These are phyloP conservation scores for Vitellaria paradoxa DNA, from an alignment of 179 eudicot species.

Conservation along the genomic window DNA sequence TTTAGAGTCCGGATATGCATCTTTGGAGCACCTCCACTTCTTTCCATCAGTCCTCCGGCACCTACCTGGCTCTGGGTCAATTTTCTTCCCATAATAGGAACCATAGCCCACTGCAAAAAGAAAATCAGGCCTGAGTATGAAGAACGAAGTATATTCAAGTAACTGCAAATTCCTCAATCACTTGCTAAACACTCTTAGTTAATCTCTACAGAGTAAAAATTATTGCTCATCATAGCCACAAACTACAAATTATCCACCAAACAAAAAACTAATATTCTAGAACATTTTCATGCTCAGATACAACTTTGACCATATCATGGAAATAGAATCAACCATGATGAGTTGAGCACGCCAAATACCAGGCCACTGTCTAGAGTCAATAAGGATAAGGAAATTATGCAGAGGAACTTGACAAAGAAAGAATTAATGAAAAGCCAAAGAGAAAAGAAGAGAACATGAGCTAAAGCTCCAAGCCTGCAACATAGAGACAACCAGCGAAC, in stretches of 20 bases:
- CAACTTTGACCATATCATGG: not conserved
- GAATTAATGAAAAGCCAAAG: too few relatives aligned
- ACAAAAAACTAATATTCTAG: not conserved
- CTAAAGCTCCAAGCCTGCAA: too few relatives aligned
- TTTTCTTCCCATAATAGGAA: slow-evolving; percentile 54
- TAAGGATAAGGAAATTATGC: not conserved
- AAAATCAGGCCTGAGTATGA: not conserved
- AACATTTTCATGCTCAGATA: slow-evolving; percentile 8
- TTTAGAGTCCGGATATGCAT: slow-evolving; percentile 57
- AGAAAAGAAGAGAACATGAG: too few relatives aligned
- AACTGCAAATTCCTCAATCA: slow-evolving; percentile 1
- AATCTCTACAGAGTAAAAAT: not conserved
- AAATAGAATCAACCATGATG: not conserved
- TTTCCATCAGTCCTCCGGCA: slow-evolving; percentile 56
- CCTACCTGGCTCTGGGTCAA: slow-evolving; percentile 58
- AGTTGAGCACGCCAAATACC: not conserved
- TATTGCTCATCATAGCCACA: not conserved
- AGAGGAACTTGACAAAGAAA: too few relatives aligned
- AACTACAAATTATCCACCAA: not conserved
- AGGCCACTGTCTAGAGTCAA: too few relatives aligned
- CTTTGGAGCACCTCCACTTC: slow-evolving; percentile 58
- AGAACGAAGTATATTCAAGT: not conserved
- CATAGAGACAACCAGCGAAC: too few relatives aligned
- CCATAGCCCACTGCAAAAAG: slow-evolving; percentile 43
- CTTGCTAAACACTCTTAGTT: not conserved